Evolutionary conservation across 1,284 basidiomycete species (phyloP), one percentile per base, ranked within the genome.

Genomic region (Exobasidium cylindrosporum): DNA sequence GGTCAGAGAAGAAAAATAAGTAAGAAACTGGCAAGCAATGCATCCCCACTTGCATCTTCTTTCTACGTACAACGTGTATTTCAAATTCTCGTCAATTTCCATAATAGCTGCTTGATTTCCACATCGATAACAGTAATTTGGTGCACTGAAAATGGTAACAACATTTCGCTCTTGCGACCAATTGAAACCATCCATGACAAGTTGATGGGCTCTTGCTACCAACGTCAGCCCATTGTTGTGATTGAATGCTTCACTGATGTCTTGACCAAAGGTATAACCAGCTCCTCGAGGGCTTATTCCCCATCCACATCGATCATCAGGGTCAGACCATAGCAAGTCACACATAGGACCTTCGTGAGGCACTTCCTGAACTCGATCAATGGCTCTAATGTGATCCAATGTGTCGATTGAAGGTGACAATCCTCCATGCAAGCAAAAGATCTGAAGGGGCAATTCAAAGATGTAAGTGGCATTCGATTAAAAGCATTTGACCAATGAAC

Each of bases 271-370:
- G 7, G 95, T 98, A 83, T 97, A 98, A 6, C 96, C 96, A 40
- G 96, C 96, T 69, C 96, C 96, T 81, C 96, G 89, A 46, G 96
- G 96, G 74, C 92, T 96, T 79, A 98, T 97, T 40, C 96, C 96
- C 96, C 96, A 99, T 54, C 96, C 96, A 81, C 93, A 97, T 61
- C 96, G 89, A 83, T 98, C 95, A 81, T 99, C 95, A 44, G 95
- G 95, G 83, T 99, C 95, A 60, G 94, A 97, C 95, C 95, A 98
- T 60, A 98, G 86, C 60, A 98, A 84, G 82, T 98, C 95, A 80
- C 95, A 98, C 95, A 98, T 97, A 14, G 95, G 95, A 4, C 95
- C 95, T 83, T 98, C 95, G 82, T 98, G 95, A 4, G 95, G 95
- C 2, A 98, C 95, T 81, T 98, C 95, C 83, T 98, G 95, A 73